Percentiles rank a stretch among this genome's conserved stretches.
These are phyloP conservation scores for Dactylellina sp. DNA, from an alignment of 2,329 filamentous ascomycete species.

Conservation along the genomic window DNA sequence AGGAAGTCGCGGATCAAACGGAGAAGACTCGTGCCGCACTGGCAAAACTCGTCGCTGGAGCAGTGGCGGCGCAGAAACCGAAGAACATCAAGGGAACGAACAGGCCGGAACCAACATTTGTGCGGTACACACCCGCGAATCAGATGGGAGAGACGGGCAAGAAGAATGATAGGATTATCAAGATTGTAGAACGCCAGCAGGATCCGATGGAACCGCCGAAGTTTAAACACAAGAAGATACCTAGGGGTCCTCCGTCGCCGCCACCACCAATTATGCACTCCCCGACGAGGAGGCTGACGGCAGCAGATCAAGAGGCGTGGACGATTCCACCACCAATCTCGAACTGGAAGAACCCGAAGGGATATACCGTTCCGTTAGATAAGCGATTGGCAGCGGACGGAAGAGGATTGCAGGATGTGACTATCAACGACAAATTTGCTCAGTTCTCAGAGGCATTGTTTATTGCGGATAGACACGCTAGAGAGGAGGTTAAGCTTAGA, in stretches of 20 bases:
- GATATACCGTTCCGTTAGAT: slow-evolving; percentile 94
- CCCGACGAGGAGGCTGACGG: slow-evolving; percentile 91
- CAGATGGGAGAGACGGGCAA: slow-evolving; percentile 90
- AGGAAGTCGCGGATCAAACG: slow-evolving; percentile 84
- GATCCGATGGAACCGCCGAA: slow-evolving; percentile 98
- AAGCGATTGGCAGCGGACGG: slow-evolving; percentile 96
- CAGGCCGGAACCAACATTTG: slow-evolving; percentile 87
- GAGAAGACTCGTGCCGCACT: slow-evolving; percentile 90
- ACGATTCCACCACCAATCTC: slow-evolving; percentile 89
- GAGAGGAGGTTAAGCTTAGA: slow-evolving; percentile 93
- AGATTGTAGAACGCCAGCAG: slow-evolving; percentile 92
- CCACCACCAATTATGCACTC: slow-evolving; percentile 95
- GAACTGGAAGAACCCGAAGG: slow-evolving; percentile 99
- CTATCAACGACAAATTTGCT: slow-evolving; percentile 98
- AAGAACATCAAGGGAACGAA: slow-evolving; percentile 90
- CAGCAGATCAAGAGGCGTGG: slow-evolving; percentile 97
- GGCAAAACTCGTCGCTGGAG: slow-evolving; percentile 82
- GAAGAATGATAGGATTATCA: slow-evolving; percentile 96
- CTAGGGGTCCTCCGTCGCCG: slow-evolving; percentile 88
- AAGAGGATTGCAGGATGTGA: slow-evolving; percentile 87
- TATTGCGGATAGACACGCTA: slow-evolving; percentile 91
- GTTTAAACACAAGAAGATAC: slow-evolving; percentile 99
- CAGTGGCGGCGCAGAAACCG: slow-evolving; percentile 90
- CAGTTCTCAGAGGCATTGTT: slow-evolving; percentile 94
- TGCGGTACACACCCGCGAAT: slow-evolving; percentile 93